Evolutionary conservation across 1,139 yeast genomes (phyloP), one percentile per base, ranked within the genome.

Genomic region (Candida sp.): DNA sequence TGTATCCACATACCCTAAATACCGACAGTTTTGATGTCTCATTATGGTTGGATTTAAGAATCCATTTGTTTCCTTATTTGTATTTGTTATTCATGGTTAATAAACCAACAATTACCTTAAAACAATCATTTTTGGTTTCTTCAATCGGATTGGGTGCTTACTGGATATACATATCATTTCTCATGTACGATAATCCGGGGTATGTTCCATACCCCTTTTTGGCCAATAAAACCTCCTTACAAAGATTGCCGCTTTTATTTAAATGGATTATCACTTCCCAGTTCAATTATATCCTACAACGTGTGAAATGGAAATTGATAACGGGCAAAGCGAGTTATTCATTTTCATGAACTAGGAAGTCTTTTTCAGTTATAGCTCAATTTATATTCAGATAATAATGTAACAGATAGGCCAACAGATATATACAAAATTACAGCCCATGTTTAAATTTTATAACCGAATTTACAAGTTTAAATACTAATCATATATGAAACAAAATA

Each of bases 31-130:
- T 58, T 35, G 49, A 52, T 3, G 58, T 58, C 5, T 41, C 49
- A 2, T 41, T 47, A 34, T 9, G 36, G 22, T 44, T 61, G 33
- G 66, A 62, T 38, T 43, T 61, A 29, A 49, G 56, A 40, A 57
- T 58, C 22, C 67, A 62, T 44, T 45, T 61, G 23, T 45, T 58
- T 22, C 67, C 67, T 2, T 61, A 56, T 22, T 2, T 49, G n/a
- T 42, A 45, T 9, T 42, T 53, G 25, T 15, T 41, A 12, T 25
- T n/a, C 5, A 15, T 25, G 12, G 27, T 25, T 25, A 23, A 39
- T 8, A 36, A 36, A 19, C 38, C 38, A 12, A 36, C 29, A 12
- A 36, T 22, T 23, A 23, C 30, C 5, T 36, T 22, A 21, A 25
- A 23, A 19, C 15, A n/a, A 12, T 36, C 38, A 22, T 12, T 36